Evolutionary conservation across 1,284 basidiomycete genomes (phyloP).

Genomic region (Tilletia caries): DNA sequence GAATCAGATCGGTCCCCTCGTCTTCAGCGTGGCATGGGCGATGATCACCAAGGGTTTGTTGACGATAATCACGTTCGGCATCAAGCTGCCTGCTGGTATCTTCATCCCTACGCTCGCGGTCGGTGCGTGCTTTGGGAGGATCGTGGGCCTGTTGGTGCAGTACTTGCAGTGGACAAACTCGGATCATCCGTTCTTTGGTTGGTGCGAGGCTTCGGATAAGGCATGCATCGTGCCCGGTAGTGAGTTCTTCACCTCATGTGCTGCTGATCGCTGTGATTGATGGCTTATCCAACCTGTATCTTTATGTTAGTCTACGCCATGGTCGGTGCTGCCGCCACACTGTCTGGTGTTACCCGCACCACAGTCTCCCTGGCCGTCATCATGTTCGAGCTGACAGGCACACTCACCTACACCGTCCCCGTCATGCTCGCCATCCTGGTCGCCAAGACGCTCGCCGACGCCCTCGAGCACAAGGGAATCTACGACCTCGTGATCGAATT

Average conservation of each 20-base stretch:
- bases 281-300: too few relatives aligned
- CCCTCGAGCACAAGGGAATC: slow-evolving; percentile 86
- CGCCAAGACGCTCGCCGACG: slow-evolving; percentile 83
- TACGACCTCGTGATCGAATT: slow-evolving; percentile 91
- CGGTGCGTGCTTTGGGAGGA: slow-evolving; percentile 89
- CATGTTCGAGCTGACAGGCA: slow-evolving; percentile 99
- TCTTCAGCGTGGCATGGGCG: slow-evolving; percentile 68
- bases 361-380: slow-evolving; percentile 98
- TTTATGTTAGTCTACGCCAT: slow-evolving; percentile 9
- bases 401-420: slow-evolving; percentile 92
- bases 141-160: slow-evolving; percentile 92
- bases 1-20: slow-evolving; percentile 66
- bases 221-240: slow-evolving; percentile 97
- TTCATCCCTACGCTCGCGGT: slow-evolving; percentile 98
- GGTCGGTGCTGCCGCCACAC: slow-evolving; percentile 24
- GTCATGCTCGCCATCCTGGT: slow-evolving; percentile 97
- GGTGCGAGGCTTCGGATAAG: slow-evolving; percentile 76
- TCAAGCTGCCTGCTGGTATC: slow-evolving; percentile 94
- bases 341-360: slow-evolving; percentile 81
- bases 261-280: slow-evolving; percentile 61
- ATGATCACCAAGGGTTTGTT: slow-evolving; percentile 57
- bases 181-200: slow-evolving; percentile 77
- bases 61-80: slow-evolving; percentile 89
- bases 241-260: slow-evolving; percentile 69
- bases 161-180: slow-evolving; percentile 85